Conservation (phyloP, 495 filamentous ascomycete species). For the Penicillium cinerascens region DNA sequence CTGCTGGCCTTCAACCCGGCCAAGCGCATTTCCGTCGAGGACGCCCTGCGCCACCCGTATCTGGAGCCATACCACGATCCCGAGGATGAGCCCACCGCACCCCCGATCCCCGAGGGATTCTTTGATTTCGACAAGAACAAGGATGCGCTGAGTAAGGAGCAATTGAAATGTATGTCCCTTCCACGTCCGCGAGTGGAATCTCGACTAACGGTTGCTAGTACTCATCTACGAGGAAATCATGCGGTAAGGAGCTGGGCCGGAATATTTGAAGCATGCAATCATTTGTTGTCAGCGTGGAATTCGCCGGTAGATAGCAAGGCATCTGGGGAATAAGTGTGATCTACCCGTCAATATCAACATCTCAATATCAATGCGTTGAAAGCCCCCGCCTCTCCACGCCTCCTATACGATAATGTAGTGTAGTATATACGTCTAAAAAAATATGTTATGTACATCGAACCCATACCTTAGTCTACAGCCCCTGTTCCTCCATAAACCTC, state of each 20-base stretch:
- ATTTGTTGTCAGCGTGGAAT: neutral
- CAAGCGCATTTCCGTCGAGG: slow-evolving; percentile 97
- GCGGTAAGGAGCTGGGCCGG: slow-evolving; percentile 56
- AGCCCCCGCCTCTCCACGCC: neutral
- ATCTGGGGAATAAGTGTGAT: neutral
- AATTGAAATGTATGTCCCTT: slow-evolving; percentile 71
- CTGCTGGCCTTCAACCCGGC: slow-evolving; percentile 96
- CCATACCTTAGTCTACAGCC: neutral
- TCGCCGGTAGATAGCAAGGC: neutral
- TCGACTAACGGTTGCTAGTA: slow-evolving; percentile 43
- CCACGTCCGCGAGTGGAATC: neutral
- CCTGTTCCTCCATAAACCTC: slow-evolving; percentile 40
- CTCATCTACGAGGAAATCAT: slow-evolving; percentile 99
- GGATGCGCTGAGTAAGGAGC: slow-evolving; percentile 96
- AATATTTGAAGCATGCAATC: neutral
- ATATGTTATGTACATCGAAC: neutral
- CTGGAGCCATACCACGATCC: slow-evolving; percentile 99
- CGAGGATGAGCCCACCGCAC: slow-evolving; percentile 95
- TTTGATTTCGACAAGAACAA: slow-evolving; percentile 99
- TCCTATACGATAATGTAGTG: too few relatives aligned
- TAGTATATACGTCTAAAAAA: too few relatives aligned
- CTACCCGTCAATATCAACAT: neutral
- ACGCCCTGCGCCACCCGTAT: slow-evolving; percentile 95
- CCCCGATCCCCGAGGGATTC: slow-evolving; percentile 96
- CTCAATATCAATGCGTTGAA: neutral